Base-by-base conservation (phyloP, 2,329 filamentous ascomycete species). In the Beauveria bassiana region DNA sequence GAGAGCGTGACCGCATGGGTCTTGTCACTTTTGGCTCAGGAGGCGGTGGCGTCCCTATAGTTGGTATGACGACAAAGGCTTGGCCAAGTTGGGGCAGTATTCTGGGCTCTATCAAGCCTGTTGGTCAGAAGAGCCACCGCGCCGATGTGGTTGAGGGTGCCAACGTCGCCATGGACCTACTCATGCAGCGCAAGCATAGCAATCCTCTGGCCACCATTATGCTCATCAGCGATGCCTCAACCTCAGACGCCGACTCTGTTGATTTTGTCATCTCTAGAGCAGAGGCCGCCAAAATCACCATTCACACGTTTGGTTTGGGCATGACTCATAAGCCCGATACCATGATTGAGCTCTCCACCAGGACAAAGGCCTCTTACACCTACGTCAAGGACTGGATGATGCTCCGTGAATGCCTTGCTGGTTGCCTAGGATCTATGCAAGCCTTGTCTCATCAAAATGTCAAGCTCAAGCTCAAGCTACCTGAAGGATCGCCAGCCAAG, bases 311-410 rank as follows among this genome's bases (percentile, higher is more conserved):
- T 68, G 95, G 95, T 40, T 83, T 99, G 20, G 95, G 95, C 57
- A 86, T 97, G 79, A 98, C 93, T 0, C 95, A 99, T 76, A 98
- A 98, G 76, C 95, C 95, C 5, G 95, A 99, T 71, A 97, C 93
- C 1, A 96, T 99, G 92, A 96, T 99, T 65, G 93, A 98, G 75
- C 79, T 99, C 14, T 98, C 95, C 0, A 95, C 90, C 7, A 85
- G 92, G 64, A 99, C 95, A 3, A 99, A 98, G 77, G 95, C 93
- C 5, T 96, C 92, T 1, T 99, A 98, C 71, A 96, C 92, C 1
- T 99, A 98, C 70, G 93, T 99, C 67, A 99, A 98, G 76, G 95
- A 99, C 74, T 99, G 95, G 95, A 98, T 98, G 93, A 99, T 98
- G 93, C 83, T 99, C 42, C 88, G 95, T 31, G 95, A 99, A 74